Evolutionary conservation across 768 basidiomycete genomes (phyloP), one percentile per base, ranked within the genome.

Genomic region (Hygrophorus pudorinus): DNA sequence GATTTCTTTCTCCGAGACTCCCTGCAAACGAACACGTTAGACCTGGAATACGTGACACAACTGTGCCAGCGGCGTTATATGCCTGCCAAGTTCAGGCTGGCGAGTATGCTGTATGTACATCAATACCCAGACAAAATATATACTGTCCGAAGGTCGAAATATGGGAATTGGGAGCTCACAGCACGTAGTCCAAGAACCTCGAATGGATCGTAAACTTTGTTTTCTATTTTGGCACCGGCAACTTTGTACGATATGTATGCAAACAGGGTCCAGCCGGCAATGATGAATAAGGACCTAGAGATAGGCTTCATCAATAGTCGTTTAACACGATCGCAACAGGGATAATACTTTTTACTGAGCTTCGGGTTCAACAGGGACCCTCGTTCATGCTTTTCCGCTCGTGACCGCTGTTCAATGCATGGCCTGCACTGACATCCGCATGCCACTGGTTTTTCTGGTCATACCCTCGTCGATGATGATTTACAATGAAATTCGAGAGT

Each of bases 201-300:
- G 54, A 93, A 99, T 1, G 96, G 96, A 60, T 98, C 77, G 61
- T 97, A 99, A 10, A 93, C 59, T 53, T 77, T 81, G 65, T 66
- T 74, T 49, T 86, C 78, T 42, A 72, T 51, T 51, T 75, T 68
- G 47, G 75, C 65, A 41, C 66, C 69, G 6, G 75, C 69, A 29
- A 78, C 80, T 56, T 73, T 72, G 65, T 83, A 82, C n/a, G 68
- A 73, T 27, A 92, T 60, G 52, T 76, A 76, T 6, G 66, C 79
- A 46, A 92, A 77, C 1, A 77, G 43, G 7, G 70, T 63, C 93
- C 93, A 98, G 44, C 89, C 91, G 27, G 70, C 58, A 13, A 76
- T 50, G 11, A 89, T 64, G 40, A 86, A 59, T 7, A 78, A 54
- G 4, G 75, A 65, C 56, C 88, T 90, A 47, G 10, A 45, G 12